A percentile compares a stretch with the other conserved stretches of the same genome.
phyloP scores from a whole-genome alignment of 768 basidiomycete species.

The Suillus fuscotomentosus region DNA sequence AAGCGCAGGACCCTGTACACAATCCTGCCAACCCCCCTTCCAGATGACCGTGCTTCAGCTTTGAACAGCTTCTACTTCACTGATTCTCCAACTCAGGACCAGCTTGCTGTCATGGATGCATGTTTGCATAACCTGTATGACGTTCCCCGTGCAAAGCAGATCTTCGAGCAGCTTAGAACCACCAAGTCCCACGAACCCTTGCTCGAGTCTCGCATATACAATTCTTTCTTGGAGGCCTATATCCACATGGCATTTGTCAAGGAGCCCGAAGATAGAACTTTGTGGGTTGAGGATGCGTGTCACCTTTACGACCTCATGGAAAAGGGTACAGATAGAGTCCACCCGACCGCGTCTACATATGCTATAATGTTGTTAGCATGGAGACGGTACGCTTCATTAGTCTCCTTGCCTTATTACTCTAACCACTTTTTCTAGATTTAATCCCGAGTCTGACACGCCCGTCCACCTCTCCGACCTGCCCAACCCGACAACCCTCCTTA shows the following conservation, averaged over 20 bases:
- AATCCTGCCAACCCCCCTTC: conserved; percentile 66
- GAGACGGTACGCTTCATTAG: conserved; percentile 41
- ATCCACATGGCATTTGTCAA: conserved; percentile 52
- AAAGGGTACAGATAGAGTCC: conserved; percentile 49
- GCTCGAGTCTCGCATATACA: conserved; percentile 52
- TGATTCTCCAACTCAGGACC: conserved; percentile 65
- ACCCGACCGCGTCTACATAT: conserved; percentile 60
- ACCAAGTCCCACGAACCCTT: conserved; percentile 42
- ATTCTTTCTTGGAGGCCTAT: conserved; percentile 67
- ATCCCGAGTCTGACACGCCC: conserved; percentile 31
- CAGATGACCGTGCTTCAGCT: conserved; percentile 40
- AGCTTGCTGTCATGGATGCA: conserved; percentile 77
- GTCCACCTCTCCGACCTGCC: conserved; percentile 15
- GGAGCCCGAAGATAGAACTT: conserved; percentile 39
- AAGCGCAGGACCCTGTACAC: conserved; percentile 48
- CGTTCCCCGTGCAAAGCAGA: conserved; percentile 68
- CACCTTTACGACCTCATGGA: too few relatives aligned
- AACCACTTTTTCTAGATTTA: conserved; percentile 32
- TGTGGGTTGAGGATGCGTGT: too few relatives aligned
- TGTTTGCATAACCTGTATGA: conserved; percentile 77
- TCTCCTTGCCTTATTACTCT: conserved; percentile 7
- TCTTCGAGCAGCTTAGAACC: conserved; percentile 66
- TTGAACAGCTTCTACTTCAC: conserved; percentile 55
- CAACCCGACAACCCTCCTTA: conserved; percentile 36
- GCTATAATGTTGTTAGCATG: conserved; percentile 65